Conservation (phyloP, 352 stramenopile species). For the Pythium biforme region DNA sequence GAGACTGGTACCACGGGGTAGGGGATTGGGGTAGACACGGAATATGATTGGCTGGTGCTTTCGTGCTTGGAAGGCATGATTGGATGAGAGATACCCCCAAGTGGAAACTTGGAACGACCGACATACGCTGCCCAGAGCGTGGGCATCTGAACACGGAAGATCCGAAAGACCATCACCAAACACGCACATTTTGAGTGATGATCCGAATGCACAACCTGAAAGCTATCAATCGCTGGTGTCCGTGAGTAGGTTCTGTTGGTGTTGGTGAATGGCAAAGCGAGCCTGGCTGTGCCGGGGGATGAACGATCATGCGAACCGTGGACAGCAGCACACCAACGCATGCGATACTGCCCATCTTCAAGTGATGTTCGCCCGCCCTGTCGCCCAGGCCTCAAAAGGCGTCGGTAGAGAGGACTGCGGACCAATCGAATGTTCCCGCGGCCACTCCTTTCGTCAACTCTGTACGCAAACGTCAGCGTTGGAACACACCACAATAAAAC, state of each 20-base stretch:
- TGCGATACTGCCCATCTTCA: slow-evolving; percentile 3
- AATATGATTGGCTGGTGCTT: slow-evolving; percentile 3
- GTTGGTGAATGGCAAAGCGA: not conserved
- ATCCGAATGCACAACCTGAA: not conserved
- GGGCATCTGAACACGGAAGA: not conserved
- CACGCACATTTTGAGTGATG: not conserved
- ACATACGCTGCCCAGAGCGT: not conserved
- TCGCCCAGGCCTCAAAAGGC: not conserved
- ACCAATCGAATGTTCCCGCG: not conserved
- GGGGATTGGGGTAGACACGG: not conserved
- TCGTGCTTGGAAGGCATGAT: slow-evolving; percentile 9
- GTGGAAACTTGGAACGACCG: slow-evolving; percentile 1
- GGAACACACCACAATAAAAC: too few species aligned
- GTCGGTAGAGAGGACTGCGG: not conserved
- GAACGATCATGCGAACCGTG: not conserved
- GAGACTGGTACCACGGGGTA: not conserved
- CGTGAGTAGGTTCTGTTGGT: not conserved
- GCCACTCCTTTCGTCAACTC: not conserved
- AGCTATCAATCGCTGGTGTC: not conserved
- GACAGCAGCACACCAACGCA: not conserved
- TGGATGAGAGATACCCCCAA: not conserved
- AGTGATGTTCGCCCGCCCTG: not conserved
- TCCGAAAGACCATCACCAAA: slow-evolving; percentile 3
- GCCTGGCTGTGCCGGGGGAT: too few species aligned
- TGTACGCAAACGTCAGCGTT: too few species aligned